Evolutionary conservation across 495 filamentous ascomycete genomes (phyloP).

Genomic region (Penicillium chermesinum): DNA sequence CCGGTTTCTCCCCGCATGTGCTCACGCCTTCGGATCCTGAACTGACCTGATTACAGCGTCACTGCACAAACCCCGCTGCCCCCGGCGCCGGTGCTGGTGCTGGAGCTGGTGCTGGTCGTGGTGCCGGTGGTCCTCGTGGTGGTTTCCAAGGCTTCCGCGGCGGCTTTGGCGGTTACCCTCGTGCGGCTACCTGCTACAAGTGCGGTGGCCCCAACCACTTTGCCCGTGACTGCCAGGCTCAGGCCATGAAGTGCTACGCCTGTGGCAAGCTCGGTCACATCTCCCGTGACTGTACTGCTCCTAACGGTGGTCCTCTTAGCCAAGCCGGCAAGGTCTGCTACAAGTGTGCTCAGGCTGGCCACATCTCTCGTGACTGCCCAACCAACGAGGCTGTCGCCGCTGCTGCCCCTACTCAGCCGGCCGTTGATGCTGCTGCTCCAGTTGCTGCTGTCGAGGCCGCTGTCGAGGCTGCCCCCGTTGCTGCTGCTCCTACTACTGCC

Average conservation of each 20-base stretch:
- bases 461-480: slow-evolving; percentile 33
- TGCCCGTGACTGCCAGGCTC: slow-evolving; percentile 97
- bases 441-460: slow-evolving; percentile 34
- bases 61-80: slow-evolving; percentile 69
- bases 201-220: slow-evolving; percentile 99
- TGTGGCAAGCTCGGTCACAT: slow-evolving; percentile 99
- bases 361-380: slow-evolving; percentile 93
- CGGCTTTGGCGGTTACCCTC: slow-evolving; percentile 62
- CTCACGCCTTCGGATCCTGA: not conserved
- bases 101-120: slow-evolving; percentile 42
- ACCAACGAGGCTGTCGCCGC: slow-evolving; percentile 48
- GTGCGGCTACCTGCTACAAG: slow-evolving; percentile 96
- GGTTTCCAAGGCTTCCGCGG: slow-evolving; percentile 49
- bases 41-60: slow-evolving; percentile 51
- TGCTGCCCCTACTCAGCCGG: slow-evolving; percentile 1
- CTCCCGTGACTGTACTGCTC: slow-evolving; percentile 93
- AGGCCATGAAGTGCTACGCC: slow-evolving; percentile 99
- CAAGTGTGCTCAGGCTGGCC: slow-evolving; percentile 88
- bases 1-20: not conserved
- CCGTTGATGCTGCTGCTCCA: slow-evolving; percentile 28
- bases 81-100: slow-evolving; percentile 54
- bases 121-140: slow-evolving; percentile 52
- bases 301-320: slow-evolving; percentile 93
- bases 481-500: slow-evolving; percentile 42
- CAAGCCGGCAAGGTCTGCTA: slow-evolving; percentile 98